Base-by-base conservation (phyloP, 106 monocot genomes). In the Hemerocallis citrina region DNA sequence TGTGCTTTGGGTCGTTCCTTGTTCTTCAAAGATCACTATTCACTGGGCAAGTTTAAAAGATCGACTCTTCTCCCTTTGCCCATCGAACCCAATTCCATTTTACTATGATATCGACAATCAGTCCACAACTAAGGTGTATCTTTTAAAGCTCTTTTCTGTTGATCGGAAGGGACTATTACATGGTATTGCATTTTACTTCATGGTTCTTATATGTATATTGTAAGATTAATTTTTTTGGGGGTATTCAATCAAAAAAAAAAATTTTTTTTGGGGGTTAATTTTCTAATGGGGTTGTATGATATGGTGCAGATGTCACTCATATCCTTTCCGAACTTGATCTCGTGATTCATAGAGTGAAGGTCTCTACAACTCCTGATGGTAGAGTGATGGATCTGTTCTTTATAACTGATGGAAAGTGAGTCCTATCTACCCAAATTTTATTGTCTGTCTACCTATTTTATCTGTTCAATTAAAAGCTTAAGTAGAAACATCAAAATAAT, bases 281-380 rank as follows among this genome's bases (percentile, higher is more conserved):
- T 54, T 54, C 31, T 54, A n/a, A 54, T 16, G 54, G 16, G 7
- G 1, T 54, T 32, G 29, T 54, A 1, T 52, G 54, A 11, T 25
- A 50, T 50, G 25, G 0, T 59, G 51, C 79, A 96, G 95, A 96
- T 78, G 86, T 81, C 1, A 96, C 90, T 54, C 75, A 78, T 41
- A 79, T 90, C 30, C 86, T 96, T 43, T 78, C 64, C 19, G 81
- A 96, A 48, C 78, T 96, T 45, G 90, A 87, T 40, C 76, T 90
- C 43, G 46, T 81, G 60, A 90, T 96, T 66, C 90, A 90, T 37
- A 80, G 86, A 63, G 89, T 96, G 24, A 96, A 96, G 81, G 86
- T 96, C 17, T 96, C 90, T 3, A 96, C 95, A 4, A 90, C 90
- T 10, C 95, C 95, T 0, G 90, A 90, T 74, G 95, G 86, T 19